Percentiles rank a stretch among this genome's conserved stretches.
Evolutionary conservation across 768 basidiomycete genomes (phyloP).

Genomic region (Mycena kentingensis): DNA sequence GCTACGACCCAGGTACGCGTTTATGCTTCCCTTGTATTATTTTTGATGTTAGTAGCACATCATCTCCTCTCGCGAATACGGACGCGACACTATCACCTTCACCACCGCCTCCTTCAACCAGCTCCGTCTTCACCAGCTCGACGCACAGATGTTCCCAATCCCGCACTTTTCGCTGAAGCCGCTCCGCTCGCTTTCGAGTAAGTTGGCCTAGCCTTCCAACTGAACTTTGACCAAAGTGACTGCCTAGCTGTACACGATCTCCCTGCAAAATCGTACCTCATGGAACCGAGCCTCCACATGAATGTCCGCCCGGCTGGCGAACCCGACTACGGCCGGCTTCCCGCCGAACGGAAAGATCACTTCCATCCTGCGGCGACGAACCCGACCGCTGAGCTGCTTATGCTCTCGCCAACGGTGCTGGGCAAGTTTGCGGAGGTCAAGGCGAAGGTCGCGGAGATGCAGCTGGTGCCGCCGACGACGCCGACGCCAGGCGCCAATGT

Average conservation of each 20-base stretch:
- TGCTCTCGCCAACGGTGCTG: conserved; percentile 36
- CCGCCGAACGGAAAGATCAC: conserved; percentile 33
- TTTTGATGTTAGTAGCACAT: conserved; percentile 59
- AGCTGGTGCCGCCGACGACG: conserved; percentile 12
- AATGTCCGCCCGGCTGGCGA: conserved; percentile 49
- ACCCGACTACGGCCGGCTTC: conserved; percentile 37
- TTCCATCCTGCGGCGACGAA: conserved; percentile 41
- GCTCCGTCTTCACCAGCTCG: conserved; percentile 70
- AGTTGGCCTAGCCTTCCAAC: conserved; percentile 4
- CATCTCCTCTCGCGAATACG: conserved; percentile 64
- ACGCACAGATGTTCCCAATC: conserved; percentile 70
- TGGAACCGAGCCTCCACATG: conserved; percentile 45
- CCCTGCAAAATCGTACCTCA: conserved; percentile 45
- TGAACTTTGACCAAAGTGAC: not conserved
- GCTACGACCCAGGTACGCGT: conserved; percentile 58
- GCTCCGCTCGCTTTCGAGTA: conserved; percentile 42
- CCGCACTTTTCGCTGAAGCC: conserved; percentile 54
- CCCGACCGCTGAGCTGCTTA: conserved; percentile 28
- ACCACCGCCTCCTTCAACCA: conserved; percentile 62
- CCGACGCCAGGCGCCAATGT: conserved; percentile 59
- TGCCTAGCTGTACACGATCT: conserved; percentile 43
- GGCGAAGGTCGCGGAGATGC: conserved; percentile 30
- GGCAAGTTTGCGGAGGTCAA: conserved; percentile 44
- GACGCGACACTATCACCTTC: conserved; percentile 69
- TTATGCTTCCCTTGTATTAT: not conserved